Conservation (phyloP, 225 moss, liverwort and hornwort genomes). For the Pseudoscleropodium purum region DNA sequence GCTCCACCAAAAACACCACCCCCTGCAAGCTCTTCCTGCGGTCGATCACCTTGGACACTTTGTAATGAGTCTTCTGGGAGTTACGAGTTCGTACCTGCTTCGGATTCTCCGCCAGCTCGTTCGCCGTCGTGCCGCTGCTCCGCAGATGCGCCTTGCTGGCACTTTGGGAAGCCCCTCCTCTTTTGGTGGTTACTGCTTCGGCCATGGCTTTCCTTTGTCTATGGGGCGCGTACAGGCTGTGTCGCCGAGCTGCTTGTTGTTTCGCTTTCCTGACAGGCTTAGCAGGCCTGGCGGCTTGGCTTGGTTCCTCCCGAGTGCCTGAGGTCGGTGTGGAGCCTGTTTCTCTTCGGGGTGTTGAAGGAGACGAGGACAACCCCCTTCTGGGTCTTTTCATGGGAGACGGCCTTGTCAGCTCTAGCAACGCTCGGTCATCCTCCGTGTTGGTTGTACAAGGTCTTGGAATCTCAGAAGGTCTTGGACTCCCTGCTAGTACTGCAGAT, state of each 20-base stretch:
- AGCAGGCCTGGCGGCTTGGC: background rate
- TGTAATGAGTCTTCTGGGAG: slow-evolving; percentile 11
- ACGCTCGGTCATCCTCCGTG: background rate
- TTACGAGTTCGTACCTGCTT: slow-evolving; percentile 17
- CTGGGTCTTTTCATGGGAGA: background rate
- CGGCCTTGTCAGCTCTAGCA: background rate
- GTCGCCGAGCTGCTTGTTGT: background rate
- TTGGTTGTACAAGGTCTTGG: background rate
- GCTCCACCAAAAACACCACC: slow-evolving; percentile 35
- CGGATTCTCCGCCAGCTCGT: background rate
- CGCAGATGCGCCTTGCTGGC: background rate
- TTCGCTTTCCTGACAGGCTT: background rate
- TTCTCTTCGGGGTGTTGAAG: background rate
- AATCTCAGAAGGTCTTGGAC: background rate
- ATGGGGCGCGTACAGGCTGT: background rate
- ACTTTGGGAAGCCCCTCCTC: background rate
- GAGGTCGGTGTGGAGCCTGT: background rate
- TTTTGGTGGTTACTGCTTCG: background rate
- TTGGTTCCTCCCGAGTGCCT: background rate
- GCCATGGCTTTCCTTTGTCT: background rate
- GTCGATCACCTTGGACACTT: slow-evolving; percentile 29
- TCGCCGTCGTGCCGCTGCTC: background rate
- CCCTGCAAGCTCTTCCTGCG: slow-evolving; percentile 29
- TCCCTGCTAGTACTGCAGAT: background rate
- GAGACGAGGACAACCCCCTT: background rate